Conservation (phyloP, 2,329 filamentous ascomycete genomes). For the Cercospora zeina region DNA sequence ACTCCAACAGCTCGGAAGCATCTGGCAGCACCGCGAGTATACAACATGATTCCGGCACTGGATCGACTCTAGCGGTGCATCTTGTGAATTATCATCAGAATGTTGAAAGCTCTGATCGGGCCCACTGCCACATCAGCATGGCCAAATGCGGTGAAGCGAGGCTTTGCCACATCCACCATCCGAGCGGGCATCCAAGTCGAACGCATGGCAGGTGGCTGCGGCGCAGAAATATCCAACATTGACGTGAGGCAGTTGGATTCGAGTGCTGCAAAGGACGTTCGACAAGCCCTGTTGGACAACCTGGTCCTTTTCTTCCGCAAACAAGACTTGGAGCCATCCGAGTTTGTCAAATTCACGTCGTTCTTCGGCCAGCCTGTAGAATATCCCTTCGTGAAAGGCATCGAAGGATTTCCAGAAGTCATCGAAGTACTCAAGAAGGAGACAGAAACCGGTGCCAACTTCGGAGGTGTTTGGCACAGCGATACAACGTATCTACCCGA, state of each 20-base stretch:
- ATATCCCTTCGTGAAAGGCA: slow-evolving; percentile 33
- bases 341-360: slow-evolving; percentile 67
- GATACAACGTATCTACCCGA: slow-evolving; percentile 31
- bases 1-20: neutral
- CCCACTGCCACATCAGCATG: neutral
- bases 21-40: neutral
- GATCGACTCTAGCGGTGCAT: neutral
- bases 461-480: slow-evolving; percentile 35
- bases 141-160: neutral
- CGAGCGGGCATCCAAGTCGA: slow-evolving; percentile 15
- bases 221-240: slow-evolving; percentile 67
- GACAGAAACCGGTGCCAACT: slow-evolving; percentile 29
- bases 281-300: slow-evolving; percentile 69
- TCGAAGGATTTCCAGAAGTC: slow-evolving; percentile 29
- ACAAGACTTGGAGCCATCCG: slow-evolving; percentile 68
- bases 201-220: slow-evolving; percentile 50
- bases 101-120: neutral
- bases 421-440: slow-evolving; percentile 33
- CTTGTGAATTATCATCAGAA: neutral
- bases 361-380: slow-evolving; percentile 73
- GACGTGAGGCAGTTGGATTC: slow-evolving; percentile 67
- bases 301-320: slow-evolving; percentile 75
- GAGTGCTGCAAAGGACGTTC: slow-evolving; percentile 70
- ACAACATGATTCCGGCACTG: neutral
- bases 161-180: slow-evolving; percentile 8